Percentiles rank a stretch among this genome's conserved stretches.
phyloP scores from a whole-genome alignment of 2,329 filamentous ascomycete species.

The Exophiala sp. region DNA sequence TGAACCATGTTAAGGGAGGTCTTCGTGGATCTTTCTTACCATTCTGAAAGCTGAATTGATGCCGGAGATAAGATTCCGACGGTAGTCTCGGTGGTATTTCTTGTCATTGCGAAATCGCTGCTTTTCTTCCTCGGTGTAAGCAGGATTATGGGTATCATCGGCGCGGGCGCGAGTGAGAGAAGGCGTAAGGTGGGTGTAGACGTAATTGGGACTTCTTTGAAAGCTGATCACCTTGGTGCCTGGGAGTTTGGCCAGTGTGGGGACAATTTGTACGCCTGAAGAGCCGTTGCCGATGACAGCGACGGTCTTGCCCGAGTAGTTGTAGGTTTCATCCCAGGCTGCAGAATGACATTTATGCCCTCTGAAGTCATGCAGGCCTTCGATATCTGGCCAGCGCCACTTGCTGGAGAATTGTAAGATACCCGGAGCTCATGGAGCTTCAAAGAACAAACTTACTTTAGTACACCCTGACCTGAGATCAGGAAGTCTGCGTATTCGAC shows the following conservation, averaged over 20 bases:
- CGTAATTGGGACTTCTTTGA: conserved; percentile 29
- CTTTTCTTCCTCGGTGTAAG: conserved; percentile 27
- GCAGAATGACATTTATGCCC: conserved; percentile 55
- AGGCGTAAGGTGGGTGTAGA: conserved; percentile 34
- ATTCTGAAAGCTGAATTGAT: conserved; percentile 16
- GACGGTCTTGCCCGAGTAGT: conserved; percentile 41
- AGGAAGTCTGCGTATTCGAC: not conserved
- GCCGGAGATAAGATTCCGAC: conserved; percentile 20
- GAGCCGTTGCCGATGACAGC: conserved; percentile 28
- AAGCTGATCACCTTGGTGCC: conserved; percentile 28
- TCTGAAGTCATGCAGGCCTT: conserved; percentile 35
- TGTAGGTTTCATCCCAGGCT: conserved; percentile 55
- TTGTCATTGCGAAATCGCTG: conserved; percentile 23
- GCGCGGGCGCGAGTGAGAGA: not conserved
- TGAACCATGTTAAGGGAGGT: not conserved
- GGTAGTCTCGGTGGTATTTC: conserved; percentile 19
- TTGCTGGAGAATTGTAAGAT: not conserved
- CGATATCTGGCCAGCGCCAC: conserved; percentile 27
- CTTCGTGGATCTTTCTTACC: not conserved
- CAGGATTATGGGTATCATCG: conserved; percentile 28
- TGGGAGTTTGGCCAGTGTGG: conserved; percentile 13
- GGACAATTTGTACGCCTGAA: conserved; percentile 30
- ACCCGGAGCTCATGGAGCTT: not conserved
- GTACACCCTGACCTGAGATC: not conserved
- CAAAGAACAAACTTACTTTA: not conserved